Percentiles rank a stretch among this genome's conserved stretches.
These are phyloP conservation scores for Calophaca sinica DNA, from an alignment of 306 rosid genomes.

Conservation along the genomic window DNA sequence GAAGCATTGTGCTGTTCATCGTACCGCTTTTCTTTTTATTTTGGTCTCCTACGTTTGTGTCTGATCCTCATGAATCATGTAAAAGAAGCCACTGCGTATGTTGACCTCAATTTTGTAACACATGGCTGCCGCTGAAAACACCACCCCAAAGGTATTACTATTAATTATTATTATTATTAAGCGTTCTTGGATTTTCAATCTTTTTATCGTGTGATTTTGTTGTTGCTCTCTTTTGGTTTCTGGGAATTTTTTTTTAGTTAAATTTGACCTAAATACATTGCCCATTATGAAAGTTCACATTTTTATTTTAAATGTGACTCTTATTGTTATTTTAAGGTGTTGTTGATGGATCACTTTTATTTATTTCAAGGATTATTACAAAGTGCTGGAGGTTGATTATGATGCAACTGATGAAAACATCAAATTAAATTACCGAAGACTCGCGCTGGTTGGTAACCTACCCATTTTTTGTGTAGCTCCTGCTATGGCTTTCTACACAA, in stretches of 20 bases:
- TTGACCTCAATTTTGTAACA: constrained; percentile 40
- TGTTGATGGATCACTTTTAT: constrained; percentile 32
- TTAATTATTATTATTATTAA: too few relatives aligned
- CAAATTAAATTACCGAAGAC: constrained; percentile 72
- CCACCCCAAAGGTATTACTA: constrained; percentile 49
- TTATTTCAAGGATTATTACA: constrained; percentile 68
- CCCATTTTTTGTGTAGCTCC: constrained; percentile 32
- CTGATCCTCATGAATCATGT: constrained; percentile 57
- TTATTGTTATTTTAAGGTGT: constrained; percentile 31
- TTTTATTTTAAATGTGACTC: too few relatives aligned
- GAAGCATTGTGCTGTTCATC: constrained; percentile 25
- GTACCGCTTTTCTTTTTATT: neutral
- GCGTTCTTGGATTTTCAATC: neutral
- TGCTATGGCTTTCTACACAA: constrained; percentile 5
- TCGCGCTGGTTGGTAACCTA: constrained; percentile 68
- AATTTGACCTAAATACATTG: neutral
- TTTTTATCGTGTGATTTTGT: neutral
- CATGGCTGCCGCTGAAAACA: constrained; percentile 56
- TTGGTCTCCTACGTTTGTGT: constrained; percentile 8
- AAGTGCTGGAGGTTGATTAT: constrained; percentile 78
- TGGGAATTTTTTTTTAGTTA: neutral
- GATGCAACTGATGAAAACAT: constrained; percentile 78
- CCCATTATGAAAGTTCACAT: neutral
- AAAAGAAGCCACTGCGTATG: constrained; percentile 28
- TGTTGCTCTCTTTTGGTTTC: neutral